phyloP scores from a whole-genome alignment of 169 alveolate species.

The Cyclospora cayetanensis region DNA sequence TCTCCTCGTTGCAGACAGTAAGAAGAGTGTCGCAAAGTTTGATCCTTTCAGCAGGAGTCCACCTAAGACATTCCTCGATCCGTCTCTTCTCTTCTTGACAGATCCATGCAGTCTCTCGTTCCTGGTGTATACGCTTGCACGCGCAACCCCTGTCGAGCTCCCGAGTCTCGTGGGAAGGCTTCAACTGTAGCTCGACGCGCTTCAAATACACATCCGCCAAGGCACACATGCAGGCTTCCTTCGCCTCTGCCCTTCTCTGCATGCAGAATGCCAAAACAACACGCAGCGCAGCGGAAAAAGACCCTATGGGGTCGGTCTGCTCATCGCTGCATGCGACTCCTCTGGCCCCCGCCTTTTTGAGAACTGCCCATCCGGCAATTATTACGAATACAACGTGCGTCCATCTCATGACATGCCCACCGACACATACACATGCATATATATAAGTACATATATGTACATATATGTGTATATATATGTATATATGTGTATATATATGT shows the following conservation, averaged over 20 bases:
- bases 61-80: background rate
- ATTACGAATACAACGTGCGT: conserved; percentile 91
- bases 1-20: conserved; percentile 92
- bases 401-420: background rate
- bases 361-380: conserved; percentile 97
- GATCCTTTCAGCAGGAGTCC: background rate
- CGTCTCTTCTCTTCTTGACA: background rate
- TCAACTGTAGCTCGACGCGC: too few relatives aligned
- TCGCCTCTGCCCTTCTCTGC: background rate
- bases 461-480: background rate
- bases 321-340: conserved; percentile 78
- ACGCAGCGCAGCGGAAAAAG: conserved; percentile 96
- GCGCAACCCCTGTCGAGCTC: too few relatives aligned
- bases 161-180: too few relatives aligned
- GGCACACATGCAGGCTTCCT: too few relatives aligned
- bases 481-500: background rate
- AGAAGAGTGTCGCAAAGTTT: background rate
- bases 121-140: too few relatives aligned
- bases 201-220: too few relatives aligned
- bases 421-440: background rate
- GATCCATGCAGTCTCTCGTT: background rate
- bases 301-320: conserved; percentile 98
- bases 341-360: conserved; percentile 94
- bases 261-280: conserved; percentile 92
- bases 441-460: too few relatives aligned